These are phyloP conservation scores for Aurantiochytrium sp. DNA, from an alignment of 108 stramenopile species.

Conservation along the genomic window DNA sequence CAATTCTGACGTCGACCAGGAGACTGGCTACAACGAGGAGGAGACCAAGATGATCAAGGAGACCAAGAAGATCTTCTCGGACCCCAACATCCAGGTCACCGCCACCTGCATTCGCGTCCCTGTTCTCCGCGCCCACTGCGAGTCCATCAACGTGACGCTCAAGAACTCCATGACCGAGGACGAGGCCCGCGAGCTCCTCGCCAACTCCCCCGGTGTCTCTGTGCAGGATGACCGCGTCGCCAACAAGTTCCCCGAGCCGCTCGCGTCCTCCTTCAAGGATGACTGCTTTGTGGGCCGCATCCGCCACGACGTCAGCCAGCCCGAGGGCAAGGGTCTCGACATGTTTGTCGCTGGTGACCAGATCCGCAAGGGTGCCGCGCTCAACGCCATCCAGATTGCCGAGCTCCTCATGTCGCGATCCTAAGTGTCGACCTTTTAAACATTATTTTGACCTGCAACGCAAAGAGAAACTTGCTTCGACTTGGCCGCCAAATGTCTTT, in stretches of 20 bases:
- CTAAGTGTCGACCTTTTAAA: not conserved
- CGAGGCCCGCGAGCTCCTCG: not conserved
- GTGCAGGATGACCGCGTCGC: constrained; percentile 31
- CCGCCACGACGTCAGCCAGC: constrained; percentile 12
- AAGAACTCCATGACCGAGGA: not conserved
- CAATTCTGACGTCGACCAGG: constrained; percentile 25
- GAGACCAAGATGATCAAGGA: constrained; percentile 40
- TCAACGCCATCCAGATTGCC: constrained; percentile 31
- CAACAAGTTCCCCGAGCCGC: constrained; percentile 32
- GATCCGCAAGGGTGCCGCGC: constrained; percentile 26
- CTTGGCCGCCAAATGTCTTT: no score
- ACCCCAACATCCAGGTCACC: constrained; percentile 9
- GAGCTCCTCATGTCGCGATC: constrained; percentile 18
- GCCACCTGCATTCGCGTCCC: constrained; percentile 41
- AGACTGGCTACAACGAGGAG: constrained; percentile 40
- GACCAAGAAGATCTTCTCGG: constrained; percentile 31
- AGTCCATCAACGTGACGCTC: constrained; percentile 32
- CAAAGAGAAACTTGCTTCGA: no score
- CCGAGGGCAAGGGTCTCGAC: constrained; percentile 18
- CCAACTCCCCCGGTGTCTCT: constrained; percentile 22
- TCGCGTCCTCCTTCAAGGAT: constrained; percentile 19
- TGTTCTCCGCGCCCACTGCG: constrained; percentile 33
- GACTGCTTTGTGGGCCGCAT: constrained; percentile 33
- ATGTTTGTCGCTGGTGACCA: constrained; percentile 34
- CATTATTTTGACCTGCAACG: no score